Base-by-base conservation (phyloP, 2,329 filamentous ascomycete species). In the Xenoacremonium recifei region DNA sequence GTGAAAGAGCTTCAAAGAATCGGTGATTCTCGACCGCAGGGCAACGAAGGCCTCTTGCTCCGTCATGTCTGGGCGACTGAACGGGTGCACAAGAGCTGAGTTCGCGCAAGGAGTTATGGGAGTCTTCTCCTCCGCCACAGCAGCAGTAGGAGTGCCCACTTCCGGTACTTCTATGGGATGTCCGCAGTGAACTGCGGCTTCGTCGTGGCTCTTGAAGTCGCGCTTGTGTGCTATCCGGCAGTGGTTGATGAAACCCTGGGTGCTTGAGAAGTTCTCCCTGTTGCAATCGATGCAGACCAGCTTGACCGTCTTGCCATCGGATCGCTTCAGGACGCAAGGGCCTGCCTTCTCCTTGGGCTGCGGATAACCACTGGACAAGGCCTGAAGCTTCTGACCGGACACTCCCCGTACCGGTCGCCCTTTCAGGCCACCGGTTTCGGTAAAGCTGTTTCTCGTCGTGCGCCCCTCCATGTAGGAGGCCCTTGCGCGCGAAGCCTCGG, bases 221-320 rank as follows among this genome's bases (percentile, higher is more conserved):
- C 89, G 80, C 62, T 86, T 87, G 68, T 99, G 93, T 19, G 91
- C 90, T 57, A 99, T 97, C 43, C 93, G 89, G 63, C 92, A 97
- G 63, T 99, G 93, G 61, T 99, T 99, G 70, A 99, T 93, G 68
- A 97, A 97, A n/a, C 93, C 93, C 66, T 97, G 93, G 0, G 91
- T 95, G 69, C 91, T 97, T 42, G 87, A 91, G 61, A 97, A 97
- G 64, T 96, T 89, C 63, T 89, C 88, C 50, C 92, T 80, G 37
- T 89, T 78, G 66, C 93, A 97, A 64, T 93, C 87, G 45, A 87
- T 69, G 71, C 93, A 99, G 49, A 95, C 85, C 36, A 97, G 77
- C 67, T 95, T 95, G 50, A 97, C 92, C 50, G 85, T 83, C 60
- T 88, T 77, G 42, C 88, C 88, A 66, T 97, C 91, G 40, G 86